Conservation (phyloP, 2,329 filamentous ascomycete genomes). For the Aspergillus pseudotamarii region DNA sequence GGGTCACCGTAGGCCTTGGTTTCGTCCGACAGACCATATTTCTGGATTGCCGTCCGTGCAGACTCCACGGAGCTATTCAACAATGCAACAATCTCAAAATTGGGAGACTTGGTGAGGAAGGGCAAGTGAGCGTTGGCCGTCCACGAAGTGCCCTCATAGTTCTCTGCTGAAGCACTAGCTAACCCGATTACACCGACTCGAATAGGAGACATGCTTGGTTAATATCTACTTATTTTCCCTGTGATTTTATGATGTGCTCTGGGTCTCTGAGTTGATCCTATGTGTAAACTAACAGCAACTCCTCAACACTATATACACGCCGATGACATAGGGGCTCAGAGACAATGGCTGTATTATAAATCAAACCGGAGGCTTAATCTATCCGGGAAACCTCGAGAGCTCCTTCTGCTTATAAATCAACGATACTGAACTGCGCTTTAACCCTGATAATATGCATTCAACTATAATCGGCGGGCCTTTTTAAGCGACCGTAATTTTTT, state of each 20-base stretch:
- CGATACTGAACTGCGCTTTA: neutral
- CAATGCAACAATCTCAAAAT: conserved; percentile 15
- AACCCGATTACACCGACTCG: conserved; percentile 18
- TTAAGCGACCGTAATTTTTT: neutral
- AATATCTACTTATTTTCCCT: neutral
- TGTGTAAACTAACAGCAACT: too few relatives aligned
- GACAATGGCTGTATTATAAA: neutral
- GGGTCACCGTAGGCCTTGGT: conserved; percentile 57
- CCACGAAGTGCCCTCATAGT: conserved; percentile 15
- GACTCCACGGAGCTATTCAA: conserved; percentile 14
- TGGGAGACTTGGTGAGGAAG: conserved; percentile 4
- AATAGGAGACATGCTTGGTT: conserved; percentile 14
- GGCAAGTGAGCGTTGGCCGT: conserved; percentile 14
- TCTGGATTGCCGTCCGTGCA: conserved; percentile 19
- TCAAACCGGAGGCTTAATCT: neutral
- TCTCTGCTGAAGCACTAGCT: conserved; percentile 1
- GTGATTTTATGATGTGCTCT: neutral
- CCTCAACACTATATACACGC: neutral
- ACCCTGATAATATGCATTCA: neutral
- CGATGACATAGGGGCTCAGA: neutral
- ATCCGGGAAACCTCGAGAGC: neutral
- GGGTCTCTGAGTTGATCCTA: neutral
- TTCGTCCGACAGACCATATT: conserved; percentile 45
- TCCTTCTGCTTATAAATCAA: neutral
- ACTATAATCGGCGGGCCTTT: neutral